phyloP scores from a whole-genome alignment of 208 protist species.

The Acanthamoeba sp. region DNA sequence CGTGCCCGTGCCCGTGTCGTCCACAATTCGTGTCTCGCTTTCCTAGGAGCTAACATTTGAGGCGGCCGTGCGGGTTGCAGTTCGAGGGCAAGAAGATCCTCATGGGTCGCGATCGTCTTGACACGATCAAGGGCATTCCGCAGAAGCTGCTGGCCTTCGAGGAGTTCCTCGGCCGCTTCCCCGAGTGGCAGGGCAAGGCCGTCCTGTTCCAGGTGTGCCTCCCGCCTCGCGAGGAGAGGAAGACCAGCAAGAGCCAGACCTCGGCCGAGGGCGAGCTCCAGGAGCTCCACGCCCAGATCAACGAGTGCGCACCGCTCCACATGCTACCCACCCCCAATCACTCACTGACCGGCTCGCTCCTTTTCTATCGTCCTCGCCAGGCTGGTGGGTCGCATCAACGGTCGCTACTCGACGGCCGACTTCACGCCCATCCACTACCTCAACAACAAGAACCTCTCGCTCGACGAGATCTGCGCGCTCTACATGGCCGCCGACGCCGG shows the following conservation, averaged over 20 bases:
- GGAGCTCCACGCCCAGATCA: conserved; percentile 66
- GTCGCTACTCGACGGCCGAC: conserved; percentile 88
- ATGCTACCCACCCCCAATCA: background rate
- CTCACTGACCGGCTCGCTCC: background rate
- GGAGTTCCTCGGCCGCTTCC: conserved; percentile 76
- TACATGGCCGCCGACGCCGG: conserved; percentile 87
- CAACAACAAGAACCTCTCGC: conserved; percentile 84
- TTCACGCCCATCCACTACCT: conserved; percentile 88
- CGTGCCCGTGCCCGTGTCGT: background rate
- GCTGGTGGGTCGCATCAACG: conserved; percentile 92
- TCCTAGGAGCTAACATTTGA: background rate
- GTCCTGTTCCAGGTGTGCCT: conserved; percentile 81
- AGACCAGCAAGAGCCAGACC: background rate
- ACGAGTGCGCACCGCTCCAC: conserved; percentile 24
- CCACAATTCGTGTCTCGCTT: background rate
- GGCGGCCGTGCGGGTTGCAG: background rate
- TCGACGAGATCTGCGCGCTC: conserved; percentile 86
- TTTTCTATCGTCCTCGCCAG: background rate
- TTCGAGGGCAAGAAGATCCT: conserved; percentile 87
- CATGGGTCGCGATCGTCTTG: conserved; percentile 89
- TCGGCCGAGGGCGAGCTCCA: conserved; percentile 42
- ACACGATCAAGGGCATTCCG: conserved; percentile 89
- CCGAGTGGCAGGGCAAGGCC: conserved; percentile 76
- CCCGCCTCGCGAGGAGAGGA: conserved; percentile 66
- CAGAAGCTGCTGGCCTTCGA: conserved; percentile 87